These are phyloP conservation scores for Eucalyptus erythrocorys DNA, from an alignment of 345 rosid genomes.

Conservation along the genomic window DNA sequence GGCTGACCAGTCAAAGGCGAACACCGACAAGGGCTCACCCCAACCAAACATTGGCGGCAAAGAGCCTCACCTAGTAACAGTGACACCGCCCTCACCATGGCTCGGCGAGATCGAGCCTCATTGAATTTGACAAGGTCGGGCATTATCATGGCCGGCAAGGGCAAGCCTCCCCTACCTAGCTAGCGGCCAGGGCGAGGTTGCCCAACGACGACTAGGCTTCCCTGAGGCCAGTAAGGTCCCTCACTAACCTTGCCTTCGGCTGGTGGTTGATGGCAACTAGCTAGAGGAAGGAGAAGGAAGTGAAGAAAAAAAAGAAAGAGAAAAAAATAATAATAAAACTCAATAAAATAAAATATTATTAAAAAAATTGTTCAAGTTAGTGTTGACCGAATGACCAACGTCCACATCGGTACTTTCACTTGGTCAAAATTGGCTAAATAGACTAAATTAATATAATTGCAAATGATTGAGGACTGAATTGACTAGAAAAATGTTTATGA, in stretches of 20 bases:
- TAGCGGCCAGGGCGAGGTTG: no score
- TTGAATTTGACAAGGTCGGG: accelerated
- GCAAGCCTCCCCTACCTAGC: no score
- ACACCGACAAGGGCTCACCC: accelerated
- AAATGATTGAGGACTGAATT: accelerated
- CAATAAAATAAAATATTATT: no score
- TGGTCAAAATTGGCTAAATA: no score
- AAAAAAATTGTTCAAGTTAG: accelerated
- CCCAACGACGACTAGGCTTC: no score
- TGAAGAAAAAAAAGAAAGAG: no score
- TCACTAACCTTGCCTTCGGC: no score
- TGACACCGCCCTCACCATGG: accelerated
- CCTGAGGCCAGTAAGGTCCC: accelerated
- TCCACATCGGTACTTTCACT: accelerated
- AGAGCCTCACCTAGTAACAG: accelerated
- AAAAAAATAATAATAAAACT: no score
- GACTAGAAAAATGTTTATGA: accelerated
- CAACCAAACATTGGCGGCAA: accelerated
- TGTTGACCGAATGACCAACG: accelerated
- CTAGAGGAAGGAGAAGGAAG: no score
- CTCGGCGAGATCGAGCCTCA: no score
- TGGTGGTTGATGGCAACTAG: accelerated
- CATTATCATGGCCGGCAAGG: no score
- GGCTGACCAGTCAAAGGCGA: accelerated
- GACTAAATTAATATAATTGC: no score